Percentiles rank a stretch among this genome's conserved stretches.
Evolutionary conservation across 2,329 filamentous ascomycete genomes (phyloP).

Genomic region (Botryosphaeria dothidea): DNA sequence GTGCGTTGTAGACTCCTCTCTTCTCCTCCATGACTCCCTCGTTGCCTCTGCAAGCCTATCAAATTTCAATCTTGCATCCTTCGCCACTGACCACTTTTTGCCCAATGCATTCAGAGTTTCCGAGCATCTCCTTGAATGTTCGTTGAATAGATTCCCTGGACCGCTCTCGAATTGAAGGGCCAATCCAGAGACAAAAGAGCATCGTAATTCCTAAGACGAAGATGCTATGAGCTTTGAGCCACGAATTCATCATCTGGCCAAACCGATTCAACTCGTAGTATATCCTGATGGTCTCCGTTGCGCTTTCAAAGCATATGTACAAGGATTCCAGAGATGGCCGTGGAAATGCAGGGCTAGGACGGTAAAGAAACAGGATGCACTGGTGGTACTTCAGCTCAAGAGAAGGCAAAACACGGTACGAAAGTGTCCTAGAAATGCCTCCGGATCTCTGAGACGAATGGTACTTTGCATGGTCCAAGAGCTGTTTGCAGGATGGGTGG

Average conservation of each 20-base stretch:
- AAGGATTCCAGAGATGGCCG: slow-evolving; percentile 46
- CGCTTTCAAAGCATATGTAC: slow-evolving; percentile 46
- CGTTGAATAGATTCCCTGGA: slow-evolving; percentile 45
- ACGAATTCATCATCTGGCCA: slow-evolving; percentile 50
- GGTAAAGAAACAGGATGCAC: slow-evolving; percentile 51
- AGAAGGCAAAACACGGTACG: not conserved
- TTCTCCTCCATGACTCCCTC: not conserved
- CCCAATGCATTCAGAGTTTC: slow-evolving; percentile 54
- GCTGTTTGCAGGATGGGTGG: slow-evolving; percentile 13
- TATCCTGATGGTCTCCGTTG: slow-evolving; percentile 43
- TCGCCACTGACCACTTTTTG: slow-evolving; percentile 55
- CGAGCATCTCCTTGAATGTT: slow-evolving; percentile 44
- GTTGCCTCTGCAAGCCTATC: slow-evolving; percentile 1
- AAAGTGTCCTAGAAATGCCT: not conserved
- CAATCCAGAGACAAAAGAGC: slow-evolving; percentile 53
- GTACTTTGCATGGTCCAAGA: not conserved
- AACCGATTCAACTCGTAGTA: slow-evolving; percentile 48
- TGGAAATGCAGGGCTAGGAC: slow-evolving; percentile 55
- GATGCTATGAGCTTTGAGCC: slow-evolving; percentile 52
- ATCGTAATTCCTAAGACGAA: slow-evolving; percentile 53
- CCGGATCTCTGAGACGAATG: not conserved
- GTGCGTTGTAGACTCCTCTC: not conserved
- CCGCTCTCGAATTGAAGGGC: slow-evolving; percentile 43
- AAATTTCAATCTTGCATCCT: slow-evolving; percentile 23
- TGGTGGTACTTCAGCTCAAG: slow-evolving; percentile 49